phyloP scores from a whole-genome alignment of 106 monocot species.

The Gastrodia elata region DNA sequence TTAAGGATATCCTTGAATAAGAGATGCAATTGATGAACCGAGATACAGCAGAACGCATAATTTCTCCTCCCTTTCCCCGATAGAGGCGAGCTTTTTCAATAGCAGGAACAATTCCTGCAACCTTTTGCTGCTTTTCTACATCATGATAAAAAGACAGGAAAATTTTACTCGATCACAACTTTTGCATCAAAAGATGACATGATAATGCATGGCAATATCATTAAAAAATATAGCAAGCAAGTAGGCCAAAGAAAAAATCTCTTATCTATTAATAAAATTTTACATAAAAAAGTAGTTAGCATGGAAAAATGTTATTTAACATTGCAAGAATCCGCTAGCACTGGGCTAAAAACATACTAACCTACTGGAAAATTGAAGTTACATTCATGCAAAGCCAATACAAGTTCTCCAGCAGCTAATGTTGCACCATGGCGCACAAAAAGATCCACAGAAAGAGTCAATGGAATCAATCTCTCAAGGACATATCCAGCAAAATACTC shows the following conservation, averaged over 20 bases:
- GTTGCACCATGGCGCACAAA: conserved; percentile 96
- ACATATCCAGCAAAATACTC: conserved; percentile 63
- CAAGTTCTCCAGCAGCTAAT: conserved; percentile 82
- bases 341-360: conserved; percentile 17
- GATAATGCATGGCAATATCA: not conserved
- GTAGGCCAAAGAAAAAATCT: not conserved
- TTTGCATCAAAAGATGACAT: not conserved
- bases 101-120: conserved; percentile 79
- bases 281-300: not conserved
- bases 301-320: not conserved
- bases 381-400: conserved; percentile 53
- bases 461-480: conserved; percentile 59
- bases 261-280: not conserved
- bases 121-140: conserved; percentile 71
- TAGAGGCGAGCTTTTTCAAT: conserved; percentile 97
- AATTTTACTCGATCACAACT: not conserved
- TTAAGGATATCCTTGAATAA: conserved; percentile 37
- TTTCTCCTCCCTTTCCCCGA: conserved; percentile 98
- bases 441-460: conserved; percentile 79
- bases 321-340: not conserved
- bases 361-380: conserved; percentile 57
- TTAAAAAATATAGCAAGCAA: not conserved
- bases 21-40: conserved; percentile 88
- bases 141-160: not conserved
- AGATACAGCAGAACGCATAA: conserved; percentile 89